Percentiles rank a stretch among this genome's conserved stretches.
phyloP scores from a whole-genome alignment of 2,329 filamentous ascomycete genomes.

The Diaporthe aspalathi region DNA sequence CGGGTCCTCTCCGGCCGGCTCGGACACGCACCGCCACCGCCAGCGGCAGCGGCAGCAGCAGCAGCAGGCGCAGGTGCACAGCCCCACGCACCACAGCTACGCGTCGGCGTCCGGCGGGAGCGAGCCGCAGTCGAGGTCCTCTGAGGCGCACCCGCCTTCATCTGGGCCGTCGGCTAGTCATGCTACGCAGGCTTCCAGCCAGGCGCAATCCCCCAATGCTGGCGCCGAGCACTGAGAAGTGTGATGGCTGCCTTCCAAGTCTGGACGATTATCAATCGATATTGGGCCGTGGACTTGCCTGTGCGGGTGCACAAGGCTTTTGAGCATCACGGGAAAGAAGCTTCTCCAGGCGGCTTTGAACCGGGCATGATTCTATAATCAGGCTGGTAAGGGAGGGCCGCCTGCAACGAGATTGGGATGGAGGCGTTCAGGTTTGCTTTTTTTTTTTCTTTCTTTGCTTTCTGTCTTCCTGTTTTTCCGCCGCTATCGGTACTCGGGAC shows the following conservation, averaged over 20 bases:
- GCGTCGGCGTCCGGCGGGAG: background rate
- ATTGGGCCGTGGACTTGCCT: no score
- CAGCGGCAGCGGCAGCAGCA: slow-evolving; percentile 20
- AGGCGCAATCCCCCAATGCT: background rate
- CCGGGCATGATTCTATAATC: background rate
- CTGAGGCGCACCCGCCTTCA: background rate
- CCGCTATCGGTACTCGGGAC: background rate
- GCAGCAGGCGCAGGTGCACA: slow-evolving; percentile 13
- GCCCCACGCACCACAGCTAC: background rate
- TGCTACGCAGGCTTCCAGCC: background rate
- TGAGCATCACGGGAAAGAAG: background rate
- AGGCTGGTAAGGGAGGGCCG: background rate
- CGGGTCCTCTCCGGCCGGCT: background rate
- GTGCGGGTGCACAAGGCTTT: background rate
- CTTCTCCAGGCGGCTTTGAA: background rate
- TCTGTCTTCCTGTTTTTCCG: background rate
- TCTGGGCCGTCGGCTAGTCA: slow-evolving; percentile 15
- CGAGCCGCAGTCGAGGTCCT: slow-evolving; percentile 9
- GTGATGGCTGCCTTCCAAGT: background rate
- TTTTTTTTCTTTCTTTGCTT: background rate
- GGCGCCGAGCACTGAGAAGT: background rate
- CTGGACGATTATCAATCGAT: background rate
- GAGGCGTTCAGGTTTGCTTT: slow-evolving; percentile 1
- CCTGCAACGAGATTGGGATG: background rate
- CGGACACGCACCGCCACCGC: slow-evolving; percentile 24